Percentiles rank a stretch among this genome's conserved stretches.
Conservation (phyloP, 2,329 filamentous ascomycete species). For the Tolypocladium nubicola region DNA sequence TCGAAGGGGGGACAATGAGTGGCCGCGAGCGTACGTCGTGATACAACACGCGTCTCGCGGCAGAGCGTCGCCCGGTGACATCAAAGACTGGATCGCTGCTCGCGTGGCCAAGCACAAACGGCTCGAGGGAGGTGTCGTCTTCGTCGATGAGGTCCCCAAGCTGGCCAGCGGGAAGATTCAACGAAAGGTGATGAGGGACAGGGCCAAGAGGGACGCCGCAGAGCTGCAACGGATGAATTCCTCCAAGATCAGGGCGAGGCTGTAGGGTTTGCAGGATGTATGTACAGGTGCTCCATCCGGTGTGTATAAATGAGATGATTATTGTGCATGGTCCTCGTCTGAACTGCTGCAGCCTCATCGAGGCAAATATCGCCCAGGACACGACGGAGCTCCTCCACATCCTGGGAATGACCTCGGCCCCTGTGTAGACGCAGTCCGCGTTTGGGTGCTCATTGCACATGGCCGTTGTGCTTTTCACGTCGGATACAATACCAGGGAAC, state of each 20-base stretch:
- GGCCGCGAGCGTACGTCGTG: background rate
- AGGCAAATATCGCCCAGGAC: constrained; percentile 2
- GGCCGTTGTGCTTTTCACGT: background rate
- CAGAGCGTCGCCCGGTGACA: background rate
- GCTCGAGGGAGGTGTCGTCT: constrained; percentile 39
- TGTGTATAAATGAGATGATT: background rate
- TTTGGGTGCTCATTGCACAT: background rate
- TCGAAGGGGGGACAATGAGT: background rate
- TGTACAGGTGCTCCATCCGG: background rate
- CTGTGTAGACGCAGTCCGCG: background rate
- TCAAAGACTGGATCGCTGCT: constrained; percentile 24
- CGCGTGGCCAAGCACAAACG: constrained; percentile 42
- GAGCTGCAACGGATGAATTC: background rate
- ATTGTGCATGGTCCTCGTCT: constrained; percentile 1
- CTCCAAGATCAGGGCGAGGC: background rate
- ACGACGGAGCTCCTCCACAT: background rate
- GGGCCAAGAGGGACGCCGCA: background rate
- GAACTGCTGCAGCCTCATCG: background rate
- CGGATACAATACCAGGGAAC: background rate
- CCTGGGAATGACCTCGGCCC: background rate
- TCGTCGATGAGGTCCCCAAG: constrained; percentile 47
- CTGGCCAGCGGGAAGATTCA: constrained; percentile 48
- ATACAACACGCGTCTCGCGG: background rate
- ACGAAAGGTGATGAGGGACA: constrained; percentile 24
- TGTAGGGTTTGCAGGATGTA: background rate